Evolutionary conservation across 306 rosid genomes (phyloP).

Genomic region (Carpinus viminea): DNA sequence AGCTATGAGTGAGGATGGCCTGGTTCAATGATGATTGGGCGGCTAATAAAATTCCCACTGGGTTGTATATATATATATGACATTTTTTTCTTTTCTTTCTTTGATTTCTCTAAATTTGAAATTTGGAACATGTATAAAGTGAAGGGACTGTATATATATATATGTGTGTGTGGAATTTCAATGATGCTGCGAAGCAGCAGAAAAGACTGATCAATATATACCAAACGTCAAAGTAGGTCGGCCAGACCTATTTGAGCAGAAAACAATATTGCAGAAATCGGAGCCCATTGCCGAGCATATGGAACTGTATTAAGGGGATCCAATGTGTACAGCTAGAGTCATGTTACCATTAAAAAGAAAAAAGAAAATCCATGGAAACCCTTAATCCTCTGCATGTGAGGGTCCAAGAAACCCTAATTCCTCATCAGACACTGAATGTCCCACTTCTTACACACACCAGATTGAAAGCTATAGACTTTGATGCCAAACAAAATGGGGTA

Average conservation of each 20-base stretch:
- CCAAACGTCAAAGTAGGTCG: conserved; percentile 19
- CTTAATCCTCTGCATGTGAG: conserved; percentile 24
- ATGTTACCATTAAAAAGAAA: not conserved
- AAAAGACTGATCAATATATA: not conserved
- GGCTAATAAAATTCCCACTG: too few relatives aligned
- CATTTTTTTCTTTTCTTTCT: too few relatives aligned
- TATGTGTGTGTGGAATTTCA: not conserved
- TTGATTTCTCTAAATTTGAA: too few relatives aligned
- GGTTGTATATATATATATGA: too few relatives aligned
- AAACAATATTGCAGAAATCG: conserved; percentile 19
- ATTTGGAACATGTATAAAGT: too few relatives aligned
- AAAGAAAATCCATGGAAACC: not conserved
- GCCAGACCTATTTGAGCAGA: conserved; percentile 19
- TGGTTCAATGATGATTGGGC: too few relatives aligned
- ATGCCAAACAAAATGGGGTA: conserved; percentile 35
- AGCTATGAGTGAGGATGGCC: too few relatives aligned
- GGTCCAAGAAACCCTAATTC: conserved; percentile 41
- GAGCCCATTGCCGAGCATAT: conserved; percentile 12
- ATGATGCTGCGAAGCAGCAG: not conserved
- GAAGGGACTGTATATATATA: too few relatives aligned
- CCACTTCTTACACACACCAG: conserved; percentile 39
- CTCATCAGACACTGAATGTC: conserved; percentile 24
- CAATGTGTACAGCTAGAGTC: conserved; percentile 37
- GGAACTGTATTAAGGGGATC: conserved; percentile 27
- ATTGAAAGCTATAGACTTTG: conserved; percentile 37